Evolutionary conservation across 2,329 filamentous ascomycete genomes (phyloP), one percentile per base, ranked within the genome.

Genomic region (Tolypocladium endophyticum): DNA sequence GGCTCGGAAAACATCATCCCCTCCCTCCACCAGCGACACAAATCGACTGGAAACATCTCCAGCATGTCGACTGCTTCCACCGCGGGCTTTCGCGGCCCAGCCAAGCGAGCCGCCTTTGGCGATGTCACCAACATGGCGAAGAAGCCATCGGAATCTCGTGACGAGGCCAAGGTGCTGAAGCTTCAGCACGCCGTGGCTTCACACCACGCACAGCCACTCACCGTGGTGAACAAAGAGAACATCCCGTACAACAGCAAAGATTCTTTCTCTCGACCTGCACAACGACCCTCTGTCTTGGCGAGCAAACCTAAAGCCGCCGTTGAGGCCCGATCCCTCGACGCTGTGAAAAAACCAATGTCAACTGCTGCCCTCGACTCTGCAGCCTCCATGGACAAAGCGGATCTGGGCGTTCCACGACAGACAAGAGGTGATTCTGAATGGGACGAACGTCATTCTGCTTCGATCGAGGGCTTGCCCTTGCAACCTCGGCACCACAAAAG

Each of bases 101-200:
- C 86, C 59, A 94, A 92, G 77, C 86, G 92, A 65, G 86, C 87
- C 63, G 90, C 86, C 16, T 92, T 95, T 73, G 89, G 84, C 56
- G 92, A 96, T 71, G 82, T 94, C 62, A 94, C 89, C 78, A 93
- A 92, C 69, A 86, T 81, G 54, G 69, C 79, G 47, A 75, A 76
- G 62, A 70, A 72, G 54, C 64, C 65, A 41, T 67, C 67, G 39
- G 61, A 68, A 35, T 65, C 61, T 52, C 65, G 70, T 33, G 68
- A 75, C 56, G 65, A 72, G 36, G 68, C 63, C 59, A 79, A 79
- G 67, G 65, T 63, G 18, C 60, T 64, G 59, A 78, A 77, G 62
- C 64, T 64, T 41, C 61, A 69, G 53, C 56, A 65, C 23, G 61
- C 61, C 30, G 64, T 64, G 56, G 62, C 63, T 59, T 64, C 67